A percentile compares a stretch with the other conserved stretches of the same genome.
These are phyloP conservation scores for Alternaria angustiovoidea DNA, from an alignment of 2,329 filamentous ascomycete species.

Conservation along the genomic window DNA sequence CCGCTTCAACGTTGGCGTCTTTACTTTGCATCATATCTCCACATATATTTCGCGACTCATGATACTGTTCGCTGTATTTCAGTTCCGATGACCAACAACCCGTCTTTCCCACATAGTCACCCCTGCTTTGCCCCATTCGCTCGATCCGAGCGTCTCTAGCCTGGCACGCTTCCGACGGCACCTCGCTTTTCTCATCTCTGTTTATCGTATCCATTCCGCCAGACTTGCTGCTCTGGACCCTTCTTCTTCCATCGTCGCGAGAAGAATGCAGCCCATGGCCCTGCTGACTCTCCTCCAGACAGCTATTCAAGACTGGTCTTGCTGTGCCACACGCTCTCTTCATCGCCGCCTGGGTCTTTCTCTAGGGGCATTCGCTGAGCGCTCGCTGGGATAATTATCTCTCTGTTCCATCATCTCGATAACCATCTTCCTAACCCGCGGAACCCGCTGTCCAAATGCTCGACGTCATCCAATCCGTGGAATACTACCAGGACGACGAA, in stretches of 20 bases:
- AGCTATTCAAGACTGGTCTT: conserved; percentile 30
- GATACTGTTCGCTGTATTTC: conserved; percentile 17
- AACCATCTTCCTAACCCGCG: not conserved
- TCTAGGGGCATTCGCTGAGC: conserved; percentile 29
- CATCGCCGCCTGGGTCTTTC: conserved; percentile 26
- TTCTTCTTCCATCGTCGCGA: conserved; percentile 6
- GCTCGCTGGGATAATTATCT: conserved; percentile 31
- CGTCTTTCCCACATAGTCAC: conserved; percentile 21
- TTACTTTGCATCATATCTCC: conserved; percentile 24
- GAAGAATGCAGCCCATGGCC: conserved; percentile 30
- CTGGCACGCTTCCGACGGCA: conserved; percentile 24
- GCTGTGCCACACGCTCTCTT: conserved; percentile 29
- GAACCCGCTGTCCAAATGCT: conserved; percentile 26
- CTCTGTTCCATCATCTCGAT: conserved; percentile 8
- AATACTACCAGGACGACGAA: conserved; percentile 62
- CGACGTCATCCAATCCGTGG: conserved; percentile 16
- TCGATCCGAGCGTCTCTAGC: conserved; percentile 23
- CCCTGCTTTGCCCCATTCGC: conserved; percentile 22
- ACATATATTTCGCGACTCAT: conserved; percentile 15
- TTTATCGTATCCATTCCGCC: conserved; percentile 6
- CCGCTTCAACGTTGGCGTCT: conserved; percentile 34
- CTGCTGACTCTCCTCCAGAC: conserved; percentile 41
- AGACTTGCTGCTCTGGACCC: not conserved
- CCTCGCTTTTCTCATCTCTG: conserved; percentile 10
- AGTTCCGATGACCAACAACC: conserved; percentile 19